Evolutionary conservation across 73 alveolate species (phyloP).

Genomic region (Durusdinium trenchii): DNA sequence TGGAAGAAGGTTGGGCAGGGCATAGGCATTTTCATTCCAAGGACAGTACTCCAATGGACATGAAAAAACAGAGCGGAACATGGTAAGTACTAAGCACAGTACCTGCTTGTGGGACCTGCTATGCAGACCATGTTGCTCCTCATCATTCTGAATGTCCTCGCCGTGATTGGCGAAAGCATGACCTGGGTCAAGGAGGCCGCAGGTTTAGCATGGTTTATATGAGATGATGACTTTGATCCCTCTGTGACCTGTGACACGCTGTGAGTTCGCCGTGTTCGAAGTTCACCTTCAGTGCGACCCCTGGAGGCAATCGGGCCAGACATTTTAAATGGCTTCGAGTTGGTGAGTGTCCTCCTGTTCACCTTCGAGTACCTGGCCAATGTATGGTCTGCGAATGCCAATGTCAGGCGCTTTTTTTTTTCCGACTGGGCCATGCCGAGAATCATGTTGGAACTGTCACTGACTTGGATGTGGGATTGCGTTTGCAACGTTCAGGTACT

Average conservation of each 20-base stretch:
- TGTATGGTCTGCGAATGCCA: slow-evolving; percentile 83
- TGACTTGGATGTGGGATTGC: no score
- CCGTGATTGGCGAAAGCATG: slow-evolving; percentile 93
- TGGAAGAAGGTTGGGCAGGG: slow-evolving; percentile 62
- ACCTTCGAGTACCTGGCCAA: slow-evolving; percentile 70
- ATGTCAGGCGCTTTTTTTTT: slow-evolving; percentile 62
- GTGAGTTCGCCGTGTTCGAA: neutral
- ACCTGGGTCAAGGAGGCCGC: slow-evolving; percentile 71
- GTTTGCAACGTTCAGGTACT: slow-evolving; percentile 36
- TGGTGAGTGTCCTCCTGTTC: slow-evolving; percentile 71
- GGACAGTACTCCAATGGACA: neutral
- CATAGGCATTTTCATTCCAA: neutral
- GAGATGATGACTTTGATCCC: no score
- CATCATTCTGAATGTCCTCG: slow-evolving; percentile 67
- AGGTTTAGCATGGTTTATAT: neutral
- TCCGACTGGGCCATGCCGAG: no score
- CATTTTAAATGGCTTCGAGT: slow-evolving; percentile 62
- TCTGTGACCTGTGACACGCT: no score
- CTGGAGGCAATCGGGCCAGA: slow-evolving; percentile 48
- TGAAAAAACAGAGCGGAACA: neutral
- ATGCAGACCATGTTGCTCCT: slow-evolving; percentile 57
- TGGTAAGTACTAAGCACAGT: neutral
- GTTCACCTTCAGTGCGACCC: neutral
- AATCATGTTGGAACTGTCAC: no score
- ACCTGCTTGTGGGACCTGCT: no score